Percentiles rank a stretch among this genome's conserved stretches.
These are phyloP conservation scores for Amphibolis antarctica DNA, from an alignment of 106 monocot species.

Conservation along the genomic window DNA sequence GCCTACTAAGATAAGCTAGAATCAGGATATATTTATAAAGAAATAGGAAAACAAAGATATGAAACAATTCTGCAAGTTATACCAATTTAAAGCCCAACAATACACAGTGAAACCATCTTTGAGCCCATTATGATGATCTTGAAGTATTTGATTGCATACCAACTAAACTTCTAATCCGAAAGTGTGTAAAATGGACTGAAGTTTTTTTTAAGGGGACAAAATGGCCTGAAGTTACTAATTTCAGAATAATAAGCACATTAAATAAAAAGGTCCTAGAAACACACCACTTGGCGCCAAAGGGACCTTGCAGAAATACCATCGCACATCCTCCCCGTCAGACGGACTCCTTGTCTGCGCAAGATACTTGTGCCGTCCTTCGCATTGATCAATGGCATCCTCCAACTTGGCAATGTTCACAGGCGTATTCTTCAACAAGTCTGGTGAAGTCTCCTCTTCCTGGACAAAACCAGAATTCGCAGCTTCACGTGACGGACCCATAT, in stretches of 20 bases:
- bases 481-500: background rate
- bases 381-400: conserved; percentile 84
- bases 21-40: too few species aligned
- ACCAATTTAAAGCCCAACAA: too few species aligned
- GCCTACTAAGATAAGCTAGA: too few species aligned
- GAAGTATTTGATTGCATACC: too few species aligned
- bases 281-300: conserved; percentile 63
- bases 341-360: conserved; percentile 67
- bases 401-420: conserved; percentile 87
- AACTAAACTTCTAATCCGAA: too few species aligned
- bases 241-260: background rate
- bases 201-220: too few species aligned
- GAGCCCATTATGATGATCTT: too few species aligned
- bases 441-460: conserved; percentile 35
- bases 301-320: conserved; percentile 95
- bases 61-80: too few species aligned
- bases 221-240: background rate
- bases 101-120: too few species aligned
- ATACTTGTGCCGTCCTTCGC: conserved; percentile 65
- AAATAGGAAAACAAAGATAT: too few species aligned
- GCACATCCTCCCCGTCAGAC: conserved; percentile 86
- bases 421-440: conserved; percentile 87
- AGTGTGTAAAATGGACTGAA: too few species aligned
- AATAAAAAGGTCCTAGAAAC: background rate
- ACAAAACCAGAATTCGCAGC: background rate